Conservation (phyloP, 164 flowering plant species). For the Magnolia changhungtana region DNA sequence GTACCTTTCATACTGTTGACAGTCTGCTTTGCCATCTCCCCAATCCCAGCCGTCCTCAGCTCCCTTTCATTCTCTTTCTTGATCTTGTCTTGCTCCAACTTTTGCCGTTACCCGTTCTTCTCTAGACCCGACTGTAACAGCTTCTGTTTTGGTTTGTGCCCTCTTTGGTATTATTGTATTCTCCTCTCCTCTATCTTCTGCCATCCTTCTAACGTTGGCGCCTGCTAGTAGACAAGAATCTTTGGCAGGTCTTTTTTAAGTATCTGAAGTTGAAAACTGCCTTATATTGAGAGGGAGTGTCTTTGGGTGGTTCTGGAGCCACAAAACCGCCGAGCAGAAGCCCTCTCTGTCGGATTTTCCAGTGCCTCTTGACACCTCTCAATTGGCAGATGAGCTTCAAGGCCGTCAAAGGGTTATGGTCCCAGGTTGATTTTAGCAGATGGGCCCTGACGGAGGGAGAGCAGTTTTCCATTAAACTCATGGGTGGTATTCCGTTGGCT, state of each 20-base stretch:
- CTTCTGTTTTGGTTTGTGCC: background rate
- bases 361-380: constrained; percentile 52
- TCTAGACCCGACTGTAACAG: background rate
- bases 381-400: constrained; percentile 55
- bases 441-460: constrained; percentile 35
- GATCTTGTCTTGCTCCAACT: background rate
- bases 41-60: constrained; percentile 17
- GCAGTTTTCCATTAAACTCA: constrained; percentile 39
- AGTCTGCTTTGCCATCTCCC: constrained; percentile 22
- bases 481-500: background rate
- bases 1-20: constrained; percentile 19
- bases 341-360: constrained; percentile 43
- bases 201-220: constrained; percentile 18
- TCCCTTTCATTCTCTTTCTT: constrained; percentile 23
- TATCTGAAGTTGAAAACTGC: constrained; percentile 29
- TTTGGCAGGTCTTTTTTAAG: constrained; percentile 34
- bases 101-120: constrained; percentile 3
- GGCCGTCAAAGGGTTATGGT: constrained; percentile 32
- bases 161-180: background rate
- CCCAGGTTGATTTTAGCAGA: constrained; percentile 17
- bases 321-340: constrained; percentile 34
- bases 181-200: constrained; percentile 1
- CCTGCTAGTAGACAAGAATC: constrained; percentile 37
- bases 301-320: constrained; percentile 46
- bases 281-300: constrained; percentile 29